phyloP scores from a whole-genome alignment of 331 rosid species.

The Telfairia occidentalis region DNA sequence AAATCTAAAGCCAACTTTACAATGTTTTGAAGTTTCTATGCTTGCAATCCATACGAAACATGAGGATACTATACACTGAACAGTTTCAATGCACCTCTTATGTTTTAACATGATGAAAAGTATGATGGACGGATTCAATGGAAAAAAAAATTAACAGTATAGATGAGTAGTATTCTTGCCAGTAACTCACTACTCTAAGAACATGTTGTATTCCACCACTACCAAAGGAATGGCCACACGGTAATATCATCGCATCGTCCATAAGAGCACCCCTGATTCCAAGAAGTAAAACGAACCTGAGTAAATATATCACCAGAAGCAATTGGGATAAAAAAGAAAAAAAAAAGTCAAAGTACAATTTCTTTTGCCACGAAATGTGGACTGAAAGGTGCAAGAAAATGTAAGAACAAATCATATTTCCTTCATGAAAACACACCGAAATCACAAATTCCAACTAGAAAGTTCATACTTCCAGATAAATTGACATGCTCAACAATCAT shows the following conservation, averaged over 20 bases:
- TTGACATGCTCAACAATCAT: background rate
- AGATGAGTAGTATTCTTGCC: conserved; percentile 6
- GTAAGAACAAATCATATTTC: background rate
- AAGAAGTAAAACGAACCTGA: conserved; percentile 9
- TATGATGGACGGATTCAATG: background rate
- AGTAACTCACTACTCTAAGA: conserved; percentile 75
- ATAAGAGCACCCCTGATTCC: conserved; percentile 73
- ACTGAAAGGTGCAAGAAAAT: background rate
- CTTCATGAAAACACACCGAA: background rate
- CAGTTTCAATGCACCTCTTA: background rate
- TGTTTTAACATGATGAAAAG: background rate
- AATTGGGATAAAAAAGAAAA: background rate
- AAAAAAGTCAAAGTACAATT: background rate
- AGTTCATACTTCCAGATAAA: background rate
- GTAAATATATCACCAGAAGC: conserved; percentile 8
- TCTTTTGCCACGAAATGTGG: background rate
- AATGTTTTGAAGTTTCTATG: background rate
- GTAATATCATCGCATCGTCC: conserved; percentile 96
- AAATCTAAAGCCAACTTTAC: background rate
- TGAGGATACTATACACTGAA: background rate
- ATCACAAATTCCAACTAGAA: background rate
- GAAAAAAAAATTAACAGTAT: background rate
- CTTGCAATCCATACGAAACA: background rate
- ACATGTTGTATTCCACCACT: conserved; percentile 83
- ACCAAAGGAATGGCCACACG: conserved; percentile 96